Evolutionary conservation across 140 eudicot genomes (phyloP), one percentile per base, ranked within the genome.

Genomic region (Ambrosia hybrid): DNA sequence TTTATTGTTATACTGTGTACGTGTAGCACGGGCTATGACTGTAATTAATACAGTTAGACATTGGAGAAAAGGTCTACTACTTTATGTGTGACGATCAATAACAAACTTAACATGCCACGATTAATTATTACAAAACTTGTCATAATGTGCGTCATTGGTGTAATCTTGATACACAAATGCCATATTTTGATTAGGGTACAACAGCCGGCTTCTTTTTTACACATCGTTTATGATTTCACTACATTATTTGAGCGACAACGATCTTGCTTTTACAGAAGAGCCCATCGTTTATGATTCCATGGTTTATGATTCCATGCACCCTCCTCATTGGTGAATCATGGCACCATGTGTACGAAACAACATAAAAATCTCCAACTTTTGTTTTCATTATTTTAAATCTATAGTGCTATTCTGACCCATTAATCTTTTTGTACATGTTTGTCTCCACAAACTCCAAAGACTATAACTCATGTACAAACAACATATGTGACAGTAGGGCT

Each of bases 381-480:
- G 65, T 72, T 26, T 58, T 72, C 58, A 72, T 21, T 26, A 13
- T 49, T 68, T 68, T 33, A 4, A 30, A 57, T 72, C 30, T 73
- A 45, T 60, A 14, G 48, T 73, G 70, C 51, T 51, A 73, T 61
- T 60, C 49, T 73, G 69, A 73, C 60, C 51, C 59, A 9, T n/a
- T 60, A 38, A n/a, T 17, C n/a, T 12, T 41, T 53, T 14, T 43
- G 8, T n/a, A 46, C 51, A 46, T 58, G 15, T 10, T 60, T 59
- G 68, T 45, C 59, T 72, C 70, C 61, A 61, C 68, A 58, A 48
- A 73, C 51, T 60, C 51, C 69, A 30, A 58, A 72, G 58, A 43
- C 9, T 43, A 26, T 57, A 39, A 41, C 30, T 71, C 65, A 41
- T 56, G 56, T 71, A 12, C 33, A 71, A 38, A 71, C 43, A 43